These are phyloP conservation scores for Grosmannia clavigera DNA, from an alignment of 2,329 filamentous ascomycete species.

Conservation along the genomic window DNA sequence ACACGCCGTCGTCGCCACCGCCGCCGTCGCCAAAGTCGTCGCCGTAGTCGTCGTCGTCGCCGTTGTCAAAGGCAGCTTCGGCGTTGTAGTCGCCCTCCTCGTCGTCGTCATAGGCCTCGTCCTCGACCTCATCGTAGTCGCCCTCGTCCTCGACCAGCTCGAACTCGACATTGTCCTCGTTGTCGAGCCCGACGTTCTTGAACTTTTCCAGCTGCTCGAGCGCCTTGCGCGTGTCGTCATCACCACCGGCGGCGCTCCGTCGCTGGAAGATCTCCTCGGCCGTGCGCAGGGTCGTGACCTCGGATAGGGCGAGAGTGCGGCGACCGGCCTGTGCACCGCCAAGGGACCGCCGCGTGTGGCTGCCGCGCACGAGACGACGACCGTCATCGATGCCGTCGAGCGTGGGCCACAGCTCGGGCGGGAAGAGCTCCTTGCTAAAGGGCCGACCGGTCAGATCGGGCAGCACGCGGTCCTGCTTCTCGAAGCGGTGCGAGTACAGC, in stretches of 20 bases:
- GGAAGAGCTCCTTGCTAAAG: slow-evolving; percentile 39
- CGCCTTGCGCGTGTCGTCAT: slow-evolving; percentile 18
- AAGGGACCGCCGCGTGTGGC: slow-evolving; percentile 10
- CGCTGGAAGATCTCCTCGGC: slow-evolving; percentile 39
- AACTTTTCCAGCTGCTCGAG: slow-evolving; percentile 33
- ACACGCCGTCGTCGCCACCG: slow-evolving; percentile 19
- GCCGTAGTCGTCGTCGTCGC: slow-evolving; percentile 34
- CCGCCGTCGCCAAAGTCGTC: slow-evolving; percentile 37
- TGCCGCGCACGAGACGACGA: slow-evolving; percentile 9
- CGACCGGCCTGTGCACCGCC: neutral
- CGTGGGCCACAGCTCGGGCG: slow-evolving; percentile 41
- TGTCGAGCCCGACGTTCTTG: slow-evolving; percentile 26
- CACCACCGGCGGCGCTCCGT: slow-evolving; percentile 16
- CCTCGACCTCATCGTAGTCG: slow-evolving; percentile 32
- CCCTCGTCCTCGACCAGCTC: slow-evolving; percentile 38
- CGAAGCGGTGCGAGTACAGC: slow-evolving; percentile 45
- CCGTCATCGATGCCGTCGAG: slow-evolving; percentile 34
- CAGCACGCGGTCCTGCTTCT: slow-evolving; percentile 36
- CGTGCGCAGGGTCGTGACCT: slow-evolving; percentile 33
- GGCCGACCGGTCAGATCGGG: slow-evolving; percentile 40
- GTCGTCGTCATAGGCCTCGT: slow-evolving; percentile 43
- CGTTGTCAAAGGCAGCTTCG: slow-evolving; percentile 47
- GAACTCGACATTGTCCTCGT: slow-evolving; percentile 24
- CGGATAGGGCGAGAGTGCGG: slow-evolving; percentile 32
- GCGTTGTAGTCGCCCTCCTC: slow-evolving; percentile 50